These are phyloP conservation scores for Ustilago crameri DNA, from an alignment of 1,284 basidiomycete genomes.

Conservation along the genomic window DNA sequence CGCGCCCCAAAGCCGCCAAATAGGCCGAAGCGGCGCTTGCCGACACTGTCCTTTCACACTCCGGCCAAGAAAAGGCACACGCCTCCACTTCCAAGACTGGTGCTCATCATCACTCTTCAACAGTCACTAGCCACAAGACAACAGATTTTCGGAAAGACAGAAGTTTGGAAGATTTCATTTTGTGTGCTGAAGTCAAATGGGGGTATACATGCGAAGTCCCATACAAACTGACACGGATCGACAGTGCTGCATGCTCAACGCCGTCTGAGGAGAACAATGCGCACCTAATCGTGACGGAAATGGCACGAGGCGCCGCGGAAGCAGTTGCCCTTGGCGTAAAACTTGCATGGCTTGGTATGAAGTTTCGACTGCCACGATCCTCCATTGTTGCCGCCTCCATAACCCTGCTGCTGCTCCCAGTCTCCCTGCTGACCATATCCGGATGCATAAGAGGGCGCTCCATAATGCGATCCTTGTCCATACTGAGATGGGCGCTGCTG, in stretches of 20 bases:
- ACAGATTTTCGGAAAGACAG: no score
- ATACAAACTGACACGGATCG: neutral
- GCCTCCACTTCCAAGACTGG: no score
- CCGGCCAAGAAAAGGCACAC: no score
- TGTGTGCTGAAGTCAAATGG: no score
- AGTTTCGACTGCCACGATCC: constrained; percentile 11
- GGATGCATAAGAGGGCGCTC: neutral
- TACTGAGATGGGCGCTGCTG: neutral
- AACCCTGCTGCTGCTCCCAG: constrained; percentile 1
- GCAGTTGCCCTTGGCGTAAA: constrained; percentile 31
- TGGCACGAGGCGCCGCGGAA: constrained; percentile 16
- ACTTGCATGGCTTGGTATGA: constrained; percentile 34
- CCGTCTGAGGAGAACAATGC: neutral
- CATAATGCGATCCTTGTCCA: neutral
- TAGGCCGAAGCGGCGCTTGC: neutral
- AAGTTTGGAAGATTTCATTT: no score
- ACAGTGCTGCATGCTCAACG: no score
- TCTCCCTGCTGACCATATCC: neutral
- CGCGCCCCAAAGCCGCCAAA: no score
- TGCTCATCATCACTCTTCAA: no score
- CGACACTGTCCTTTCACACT: no score
- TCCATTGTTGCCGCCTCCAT: constrained; percentile 3
- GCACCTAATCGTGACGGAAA: constrained; percentile 27
- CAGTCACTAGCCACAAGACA: no score
- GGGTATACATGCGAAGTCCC: neutral